Conservation (phyloP, 1,139 yeast genomes). For the Insectozyma bohioensis region DNA sequence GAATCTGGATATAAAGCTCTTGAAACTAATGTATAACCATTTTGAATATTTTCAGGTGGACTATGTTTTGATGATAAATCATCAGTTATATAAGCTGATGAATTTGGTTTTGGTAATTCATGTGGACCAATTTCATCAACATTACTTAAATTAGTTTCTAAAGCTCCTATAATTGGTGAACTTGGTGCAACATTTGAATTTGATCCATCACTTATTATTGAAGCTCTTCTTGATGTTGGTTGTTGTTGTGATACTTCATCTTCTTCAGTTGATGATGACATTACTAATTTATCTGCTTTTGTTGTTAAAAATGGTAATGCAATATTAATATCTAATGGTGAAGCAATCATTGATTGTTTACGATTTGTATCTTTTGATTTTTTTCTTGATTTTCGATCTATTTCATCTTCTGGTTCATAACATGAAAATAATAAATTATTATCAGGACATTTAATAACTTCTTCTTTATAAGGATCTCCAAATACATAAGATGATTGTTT, state of each 20-base stretch:
- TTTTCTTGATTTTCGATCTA: constrained; percentile 8
- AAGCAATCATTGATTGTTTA: constrained; percentile 33
- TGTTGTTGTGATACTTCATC: constrained; percentile 17
- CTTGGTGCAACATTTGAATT: constrained; percentile 20
- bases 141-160: constrained; percentile 42
- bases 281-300: constrained; percentile 31
- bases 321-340: constrained; percentile 46
- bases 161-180: constrained; percentile 42
- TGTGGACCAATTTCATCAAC: constrained; percentile 19
- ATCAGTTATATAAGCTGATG: constrained; percentile 17
- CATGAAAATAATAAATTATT: constrained; percentile 63
- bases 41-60: constrained; percentile 32
- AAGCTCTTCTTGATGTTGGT: constrained; percentile 25
- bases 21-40: constrained; percentile 36
- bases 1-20: constrained; percentile 65
- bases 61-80: constrained; percentile 12
- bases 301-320: constrained; percentile 51
- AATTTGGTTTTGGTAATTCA: constrained; percentile 12
- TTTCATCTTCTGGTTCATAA: constrained; percentile 35
- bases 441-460: constrained; percentile 56
- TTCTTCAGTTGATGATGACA: constrained; percentile 25
- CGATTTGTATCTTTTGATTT: constrained; percentile 17
- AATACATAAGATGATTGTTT: constrained; percentile 30
- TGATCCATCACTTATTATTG: constrained; percentile 15
- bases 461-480: constrained; percentile 49